These are phyloP conservation scores for Clarireedia paspali DNA, from an alignment of 2,329 filamentous ascomycete species.

Conservation along the genomic window DNA sequence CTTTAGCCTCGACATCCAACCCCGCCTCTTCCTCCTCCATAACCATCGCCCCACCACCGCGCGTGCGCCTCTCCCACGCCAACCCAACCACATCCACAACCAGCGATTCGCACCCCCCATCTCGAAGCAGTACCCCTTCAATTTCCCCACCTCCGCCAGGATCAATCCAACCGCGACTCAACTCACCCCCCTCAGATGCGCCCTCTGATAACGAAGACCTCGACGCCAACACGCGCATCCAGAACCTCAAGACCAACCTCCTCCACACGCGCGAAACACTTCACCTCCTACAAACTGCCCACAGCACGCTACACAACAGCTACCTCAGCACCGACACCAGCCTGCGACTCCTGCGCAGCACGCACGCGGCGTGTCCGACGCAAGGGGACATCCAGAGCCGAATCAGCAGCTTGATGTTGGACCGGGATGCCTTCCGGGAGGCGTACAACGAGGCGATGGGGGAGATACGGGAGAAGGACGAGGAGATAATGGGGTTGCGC, in stretches of 20 bases:
- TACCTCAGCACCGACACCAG: slow-evolving; percentile 45
- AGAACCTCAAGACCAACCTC: neutral
- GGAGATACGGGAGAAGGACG: slow-evolving; percentile 43
- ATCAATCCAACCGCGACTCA: neutral
- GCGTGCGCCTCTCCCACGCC: neutral
- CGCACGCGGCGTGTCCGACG: slow-evolving; percentile 38
- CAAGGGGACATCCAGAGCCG: slow-evolving; percentile 32
- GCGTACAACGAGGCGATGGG: slow-evolving; percentile 41
- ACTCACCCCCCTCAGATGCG: neutral
- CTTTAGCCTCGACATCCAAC: neutral
- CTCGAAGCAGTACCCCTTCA: neutral
- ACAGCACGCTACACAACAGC: slow-evolving; percentile 44
- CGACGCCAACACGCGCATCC: neutral
- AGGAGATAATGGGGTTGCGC: slow-evolving; percentile 46
- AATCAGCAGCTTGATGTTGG: slow-evolving; percentile 23
- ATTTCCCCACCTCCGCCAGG: neutral
- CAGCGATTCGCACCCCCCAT: neutral
- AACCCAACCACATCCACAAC: neutral
- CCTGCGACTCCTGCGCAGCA: slow-evolving; percentile 41
- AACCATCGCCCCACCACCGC: neutral
- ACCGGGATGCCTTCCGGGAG: slow-evolving; percentile 35
- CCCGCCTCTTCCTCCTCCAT: neutral
- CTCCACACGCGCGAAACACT: slow-evolving; percentile 23
- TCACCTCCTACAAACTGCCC: slow-evolving; percentile 50
- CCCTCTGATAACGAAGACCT: neutral